phyloP scores from a whole-genome alignment of 257 asterid genomes.

The Leptodermis oblonga region DNA sequence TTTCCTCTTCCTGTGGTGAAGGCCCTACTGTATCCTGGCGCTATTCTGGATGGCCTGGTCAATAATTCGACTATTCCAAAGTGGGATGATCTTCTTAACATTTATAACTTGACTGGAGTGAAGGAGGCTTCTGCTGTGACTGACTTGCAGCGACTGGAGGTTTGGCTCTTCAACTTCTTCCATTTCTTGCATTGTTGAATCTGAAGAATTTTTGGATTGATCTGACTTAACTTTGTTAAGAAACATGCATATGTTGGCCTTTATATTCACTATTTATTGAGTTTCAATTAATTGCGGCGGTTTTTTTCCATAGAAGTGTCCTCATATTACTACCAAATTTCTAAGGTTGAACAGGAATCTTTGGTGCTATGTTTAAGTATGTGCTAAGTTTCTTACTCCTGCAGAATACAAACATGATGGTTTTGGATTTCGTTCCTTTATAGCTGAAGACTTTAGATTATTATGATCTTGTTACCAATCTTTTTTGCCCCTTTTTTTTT shows the following conservation, averaged over 20 bases:
- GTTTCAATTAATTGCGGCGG: not conserved
- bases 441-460: too few relatives aligned
- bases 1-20: constrained; percentile 82
- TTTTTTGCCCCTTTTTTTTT: too few relatives aligned
- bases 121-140: constrained; percentile 69
- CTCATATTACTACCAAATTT: not conserved
- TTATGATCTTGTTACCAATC: not conserved
- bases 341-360: not conserved
- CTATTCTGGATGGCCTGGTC: constrained; percentile 50
- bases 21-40: constrained; percentile 92
- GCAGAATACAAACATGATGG: not conserved
- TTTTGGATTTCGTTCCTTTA: not conserved
- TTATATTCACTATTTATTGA: not conserved
- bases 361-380: not conserved
- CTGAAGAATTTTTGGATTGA: not conserved
- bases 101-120: constrained; percentile 70
- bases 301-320: not conserved
- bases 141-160: constrained; percentile 94
- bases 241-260: not conserved
- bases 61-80: constrained; percentile 55
- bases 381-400: not conserved
- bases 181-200: not conserved
- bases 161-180: constrained; percentile 22
- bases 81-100: constrained; percentile 59
- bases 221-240: not conserved